These are phyloP conservation scores for Neurospora sublineolata DNA, from an alignment of 495 filamentous ascomycete genomes.

Conservation along the genomic window DNA sequence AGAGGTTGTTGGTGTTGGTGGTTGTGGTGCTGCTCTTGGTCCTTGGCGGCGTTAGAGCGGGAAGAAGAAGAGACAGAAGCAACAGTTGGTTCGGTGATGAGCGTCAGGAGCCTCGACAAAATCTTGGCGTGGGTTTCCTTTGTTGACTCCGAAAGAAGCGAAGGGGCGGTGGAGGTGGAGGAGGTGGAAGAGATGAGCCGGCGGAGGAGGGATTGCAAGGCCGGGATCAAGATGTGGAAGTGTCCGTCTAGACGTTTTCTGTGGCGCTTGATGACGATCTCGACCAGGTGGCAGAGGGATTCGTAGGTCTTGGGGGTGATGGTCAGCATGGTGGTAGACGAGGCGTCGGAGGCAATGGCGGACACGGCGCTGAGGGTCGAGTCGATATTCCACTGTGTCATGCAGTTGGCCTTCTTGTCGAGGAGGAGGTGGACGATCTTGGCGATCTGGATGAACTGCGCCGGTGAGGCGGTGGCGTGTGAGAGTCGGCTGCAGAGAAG, in stretches of 20 bases:
- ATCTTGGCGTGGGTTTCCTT: slow-evolving; percentile 43
- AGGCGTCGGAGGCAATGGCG: slow-evolving; percentile 34
- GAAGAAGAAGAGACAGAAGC: slow-evolving; percentile 49
- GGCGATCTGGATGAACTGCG: slow-evolving; percentile 45
- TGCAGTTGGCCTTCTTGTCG: slow-evolving; percentile 38
- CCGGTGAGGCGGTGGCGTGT: background rate
- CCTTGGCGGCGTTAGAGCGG: slow-evolving; percentile 15
- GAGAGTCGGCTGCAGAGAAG: slow-evolving; percentile 12
- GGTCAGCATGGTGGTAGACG: background rate
- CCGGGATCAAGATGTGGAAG: slow-evolving; percentile 57
- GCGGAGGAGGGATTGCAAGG: slow-evolving; percentile 51
- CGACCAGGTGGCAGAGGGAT: slow-evolving; percentile 50
- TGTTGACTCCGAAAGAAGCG: background rate
- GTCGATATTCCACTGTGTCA: slow-evolving; percentile 64
- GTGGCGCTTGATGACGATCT: slow-evolving; percentile 43
- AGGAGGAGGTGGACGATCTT: slow-evolving; percentile 47
- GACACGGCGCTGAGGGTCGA: slow-evolving; percentile 46
- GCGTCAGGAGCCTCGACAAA: slow-evolving; percentile 60
- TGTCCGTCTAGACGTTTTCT: slow-evolving; percentile 35
- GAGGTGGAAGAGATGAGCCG: slow-evolving; percentile 48
- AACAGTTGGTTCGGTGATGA: slow-evolving; percentile 67
- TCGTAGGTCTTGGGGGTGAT: slow-evolving; percentile 31
- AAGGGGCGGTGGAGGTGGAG: slow-evolving; percentile 3
- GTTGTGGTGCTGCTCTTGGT: background rate
- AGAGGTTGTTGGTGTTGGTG: slow-evolving; percentile 23